Percentiles rank a stretch among this genome's conserved stretches.
These are phyloP conservation scores for Chalciporus pseudorubinellus DNA, from an alignment of 768 basidiomycete species.

Conservation along the genomic window DNA sequence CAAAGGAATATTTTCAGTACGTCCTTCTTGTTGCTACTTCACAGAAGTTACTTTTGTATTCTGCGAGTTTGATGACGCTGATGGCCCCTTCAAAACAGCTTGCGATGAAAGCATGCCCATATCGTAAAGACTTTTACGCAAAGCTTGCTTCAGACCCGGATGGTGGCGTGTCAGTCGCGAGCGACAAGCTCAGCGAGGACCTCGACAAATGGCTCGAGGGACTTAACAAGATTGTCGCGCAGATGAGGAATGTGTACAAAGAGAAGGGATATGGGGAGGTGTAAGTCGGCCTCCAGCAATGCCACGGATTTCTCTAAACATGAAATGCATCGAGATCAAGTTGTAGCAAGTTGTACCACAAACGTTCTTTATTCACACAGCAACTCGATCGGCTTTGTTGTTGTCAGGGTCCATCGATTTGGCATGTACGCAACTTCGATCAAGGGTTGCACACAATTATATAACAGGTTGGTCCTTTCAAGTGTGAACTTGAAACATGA, in stretches of 20 bases:
- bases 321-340: too few relatives aligned
- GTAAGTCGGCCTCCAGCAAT: neutral
- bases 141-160: slow-evolving; percentile 60
- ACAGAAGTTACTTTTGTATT: too few relatives aligned
- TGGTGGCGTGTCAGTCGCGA: slow-evolving; percentile 41
- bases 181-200: slow-evolving; percentile 52
- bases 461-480: neutral
- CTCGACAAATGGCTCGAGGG: slow-evolving; percentile 60
- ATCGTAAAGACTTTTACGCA: slow-evolving; percentile 59
- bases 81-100: slow-evolving; percentile 28
- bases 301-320: too few relatives aligned
- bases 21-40: too few relatives aligned
- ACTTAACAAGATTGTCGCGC: slow-evolving; percentile 49
- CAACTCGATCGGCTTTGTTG: too few relatives aligned
- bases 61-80: neutral
- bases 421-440: neutral
- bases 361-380: neutral
- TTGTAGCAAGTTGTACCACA: neutral
- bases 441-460: neutral
- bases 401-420: neutral
- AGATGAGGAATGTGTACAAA: slow-evolving; percentile 52
- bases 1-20: slow-evolving; percentile 52
- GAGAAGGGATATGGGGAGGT: slow-evolving; percentile 53
- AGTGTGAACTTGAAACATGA: too few relatives aligned
- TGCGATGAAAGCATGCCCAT: slow-evolving; percentile 60